These are phyloP conservation scores for Fusarium acutatum DNA, from an alignment of 2,329 filamentous ascomycete species.

Conservation along the genomic window DNA sequence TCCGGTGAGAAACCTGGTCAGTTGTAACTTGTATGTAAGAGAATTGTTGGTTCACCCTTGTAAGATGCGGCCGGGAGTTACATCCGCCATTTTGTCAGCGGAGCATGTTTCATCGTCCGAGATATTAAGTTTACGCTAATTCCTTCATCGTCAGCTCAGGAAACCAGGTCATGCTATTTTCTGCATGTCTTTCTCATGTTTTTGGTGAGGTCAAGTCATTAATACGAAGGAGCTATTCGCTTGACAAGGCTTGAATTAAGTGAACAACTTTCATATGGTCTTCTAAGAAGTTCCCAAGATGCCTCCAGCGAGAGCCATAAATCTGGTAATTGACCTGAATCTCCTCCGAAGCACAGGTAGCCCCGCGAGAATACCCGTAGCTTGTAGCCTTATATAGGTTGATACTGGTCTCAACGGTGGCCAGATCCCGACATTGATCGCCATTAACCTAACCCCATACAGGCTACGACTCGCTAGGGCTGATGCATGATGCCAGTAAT, in stretches of 20 bases:
- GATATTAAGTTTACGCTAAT: not conserved
- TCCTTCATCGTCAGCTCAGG: not conserved
- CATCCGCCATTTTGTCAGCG: not conserved
- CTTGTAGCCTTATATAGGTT: too few relatives aligned
- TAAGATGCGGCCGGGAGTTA: not conserved
- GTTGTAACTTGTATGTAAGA: not conserved
- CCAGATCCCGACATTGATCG: not conserved
- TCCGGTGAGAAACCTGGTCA: not conserved
- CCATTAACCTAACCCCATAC: not conserved
- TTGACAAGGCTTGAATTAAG: not conserved
- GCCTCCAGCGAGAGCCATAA: not conserved
- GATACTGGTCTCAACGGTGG: too few relatives aligned
- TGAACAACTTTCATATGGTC: fast-evolving
- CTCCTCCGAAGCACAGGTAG: not conserved
- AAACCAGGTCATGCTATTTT: not conserved
- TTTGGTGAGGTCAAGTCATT: not conserved
- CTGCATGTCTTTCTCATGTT: not conserved
- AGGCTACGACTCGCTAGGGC: too few relatives aligned
- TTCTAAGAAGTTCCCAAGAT: not conserved
- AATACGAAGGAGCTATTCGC: not conserved
- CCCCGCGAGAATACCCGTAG: not conserved
- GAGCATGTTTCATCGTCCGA: not conserved
- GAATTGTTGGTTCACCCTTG: not conserved
- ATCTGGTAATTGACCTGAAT: fast-evolving
- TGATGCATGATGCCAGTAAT: not conserved